Conservation (phyloP, 352 stramenopile species). For the Globisporangium paroecandrum region DNA sequence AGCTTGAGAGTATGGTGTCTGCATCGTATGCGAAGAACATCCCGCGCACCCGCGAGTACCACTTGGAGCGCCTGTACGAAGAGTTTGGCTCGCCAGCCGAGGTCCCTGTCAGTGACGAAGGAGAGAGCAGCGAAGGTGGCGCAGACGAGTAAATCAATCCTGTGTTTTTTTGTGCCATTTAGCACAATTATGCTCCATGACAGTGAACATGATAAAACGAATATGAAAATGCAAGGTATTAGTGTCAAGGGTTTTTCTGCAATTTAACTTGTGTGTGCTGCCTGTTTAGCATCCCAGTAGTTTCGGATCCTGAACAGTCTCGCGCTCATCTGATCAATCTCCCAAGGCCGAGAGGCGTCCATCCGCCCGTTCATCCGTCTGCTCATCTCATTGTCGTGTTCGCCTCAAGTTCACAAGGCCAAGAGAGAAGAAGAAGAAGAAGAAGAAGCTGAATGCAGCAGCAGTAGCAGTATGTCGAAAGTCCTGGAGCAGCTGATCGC, state of each 20-base stretch:
- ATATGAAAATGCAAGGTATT: neutral
- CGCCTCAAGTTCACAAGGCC: neutral
- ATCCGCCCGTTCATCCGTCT: neutral
- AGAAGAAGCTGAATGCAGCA: slow-evolving; percentile 1
- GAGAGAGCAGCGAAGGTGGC: neutral
- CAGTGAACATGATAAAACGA: neutral
- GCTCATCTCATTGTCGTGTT: neutral
- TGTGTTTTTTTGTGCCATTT: neutral
- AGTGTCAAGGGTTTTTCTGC: neutral
- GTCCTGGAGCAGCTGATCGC: slow-evolving; percentile 96
- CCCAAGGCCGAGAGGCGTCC: neutral
- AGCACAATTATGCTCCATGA: neutral
- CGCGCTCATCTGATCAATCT: neutral
- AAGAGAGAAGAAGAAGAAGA: neutral
- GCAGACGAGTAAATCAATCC: neutral
- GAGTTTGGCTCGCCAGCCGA: slow-evolving; percentile 38
- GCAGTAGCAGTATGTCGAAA: slow-evolving; percentile 75
- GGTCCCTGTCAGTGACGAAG: neutral
- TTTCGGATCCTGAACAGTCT: neutral
- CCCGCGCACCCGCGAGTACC: slow-evolving; percentile 53
- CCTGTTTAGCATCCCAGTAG: neutral
- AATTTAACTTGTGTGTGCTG: neutral
- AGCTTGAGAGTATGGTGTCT: slow-evolving; percentile 76
- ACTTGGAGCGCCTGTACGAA: slow-evolving; percentile 53
- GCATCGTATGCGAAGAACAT: slow-evolving; percentile 66